phyloP scores from a whole-genome alignment of 441 rosid species.

The Macaranga tanarius region DNA sequence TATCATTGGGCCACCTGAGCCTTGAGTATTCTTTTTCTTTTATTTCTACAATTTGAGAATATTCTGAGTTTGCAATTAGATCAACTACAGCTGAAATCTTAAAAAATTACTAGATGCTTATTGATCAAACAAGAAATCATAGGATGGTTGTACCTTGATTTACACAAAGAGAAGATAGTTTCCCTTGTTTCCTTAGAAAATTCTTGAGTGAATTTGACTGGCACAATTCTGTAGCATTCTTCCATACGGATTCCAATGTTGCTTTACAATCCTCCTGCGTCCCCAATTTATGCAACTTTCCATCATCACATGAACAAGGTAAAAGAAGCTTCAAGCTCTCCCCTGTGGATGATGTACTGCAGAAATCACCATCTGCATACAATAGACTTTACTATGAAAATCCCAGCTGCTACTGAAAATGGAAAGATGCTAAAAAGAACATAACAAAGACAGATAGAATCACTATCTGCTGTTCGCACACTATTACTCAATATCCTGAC shows the following conservation, averaged over 20 bases:
- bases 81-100: not conserved
- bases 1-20: too few relatives aligned
- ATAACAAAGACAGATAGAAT: not conserved
- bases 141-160: constrained; percentile 52
- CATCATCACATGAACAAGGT: constrained; percentile 42
- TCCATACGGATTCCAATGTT: constrained; percentile 72
- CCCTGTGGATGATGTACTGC: constrained; percentile 48
- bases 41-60: not conserved
- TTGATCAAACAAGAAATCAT: not conserved
- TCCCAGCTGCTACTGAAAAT: not conserved
- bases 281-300: constrained; percentile 35
- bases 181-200: constrained; percentile 72
- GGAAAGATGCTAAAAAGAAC: not conserved
- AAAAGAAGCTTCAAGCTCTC: constrained; percentile 45
- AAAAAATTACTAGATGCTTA: not conserved
- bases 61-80: not conserved
- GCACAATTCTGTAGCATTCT: constrained; percentile 57
- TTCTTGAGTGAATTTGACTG: constrained; percentile 67
- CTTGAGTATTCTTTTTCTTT: not conserved
- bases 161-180: constrained; percentile 60
- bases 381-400: constrained; percentile 12
- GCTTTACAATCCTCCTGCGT: constrained; percentile 41
- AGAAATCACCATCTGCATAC: constrained; percentile 47
- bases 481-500: constrained; percentile 28
- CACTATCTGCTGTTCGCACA: not conserved